These are phyloP conservation scores for Crithidia sp. DNA, from an alignment of 208 protist genomes.

Conservation along the genomic window DNA sequence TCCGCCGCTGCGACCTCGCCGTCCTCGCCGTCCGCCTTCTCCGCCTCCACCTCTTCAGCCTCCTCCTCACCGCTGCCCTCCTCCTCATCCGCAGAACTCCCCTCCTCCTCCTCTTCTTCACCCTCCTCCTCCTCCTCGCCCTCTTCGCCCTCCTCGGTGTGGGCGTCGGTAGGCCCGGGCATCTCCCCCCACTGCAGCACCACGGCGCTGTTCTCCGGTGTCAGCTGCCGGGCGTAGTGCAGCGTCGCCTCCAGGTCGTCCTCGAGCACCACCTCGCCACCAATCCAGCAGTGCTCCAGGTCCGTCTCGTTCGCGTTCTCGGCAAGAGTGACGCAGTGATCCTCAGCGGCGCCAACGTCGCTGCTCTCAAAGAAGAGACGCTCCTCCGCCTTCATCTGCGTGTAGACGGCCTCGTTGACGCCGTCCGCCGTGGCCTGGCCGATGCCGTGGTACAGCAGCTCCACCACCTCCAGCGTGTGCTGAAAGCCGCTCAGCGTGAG, in stretches of 20 bases:
- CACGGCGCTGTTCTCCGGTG: conserved; percentile 55
- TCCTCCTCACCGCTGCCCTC: background rate
- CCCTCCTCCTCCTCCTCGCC: background rate
- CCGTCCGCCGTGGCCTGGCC: conserved; percentile 41
- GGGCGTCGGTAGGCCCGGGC: conserved; percentile 27
- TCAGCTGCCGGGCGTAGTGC: conserved; percentile 55
- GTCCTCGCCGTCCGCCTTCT: conserved; percentile 1
- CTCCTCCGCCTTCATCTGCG: conserved; percentile 63
- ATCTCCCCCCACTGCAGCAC: conserved; percentile 65
- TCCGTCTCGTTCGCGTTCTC: conserved; percentile 44
- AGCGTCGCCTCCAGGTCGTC: conserved; percentile 56
- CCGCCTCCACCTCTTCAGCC: conserved; percentile 1
- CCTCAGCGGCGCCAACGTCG: conserved; percentile 32
- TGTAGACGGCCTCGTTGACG: conserved; percentile 62
- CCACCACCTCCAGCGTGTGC: conserved; percentile 58
- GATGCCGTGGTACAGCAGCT: conserved; percentile 70
- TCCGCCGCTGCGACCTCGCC: conserved; percentile 11
- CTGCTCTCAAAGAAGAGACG: conserved; percentile 60
- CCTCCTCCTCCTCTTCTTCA: conserved; percentile 6
- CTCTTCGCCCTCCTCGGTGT: conserved; percentile 1
- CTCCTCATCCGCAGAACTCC: background rate
- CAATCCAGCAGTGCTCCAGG: conserved; percentile 60
- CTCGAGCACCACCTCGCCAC: conserved; percentile 46
- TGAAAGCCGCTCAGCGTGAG: conserved; percentile 68
- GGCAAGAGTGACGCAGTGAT: conserved; percentile 59